Percentiles rank a stretch among this genome's conserved stretches.
Conservation (phyloP, 1,284 basidiomycete species). For the Naganishia albida region DNA sequence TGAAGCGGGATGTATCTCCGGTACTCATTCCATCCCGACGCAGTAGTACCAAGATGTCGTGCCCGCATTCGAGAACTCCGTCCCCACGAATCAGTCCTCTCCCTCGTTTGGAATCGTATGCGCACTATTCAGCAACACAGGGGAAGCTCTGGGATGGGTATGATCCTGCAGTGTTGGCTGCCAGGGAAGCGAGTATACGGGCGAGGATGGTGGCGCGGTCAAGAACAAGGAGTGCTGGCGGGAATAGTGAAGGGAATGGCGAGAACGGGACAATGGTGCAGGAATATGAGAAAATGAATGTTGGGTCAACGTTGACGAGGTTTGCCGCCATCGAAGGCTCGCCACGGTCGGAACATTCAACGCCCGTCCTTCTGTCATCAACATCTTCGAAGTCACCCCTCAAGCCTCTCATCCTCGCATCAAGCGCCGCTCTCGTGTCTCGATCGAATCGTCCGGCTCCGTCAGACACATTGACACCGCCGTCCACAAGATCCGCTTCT, state of each 20-base stretch:
- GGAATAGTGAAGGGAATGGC: background rate
- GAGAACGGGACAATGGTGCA: background rate
- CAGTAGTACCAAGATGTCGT: background rate
- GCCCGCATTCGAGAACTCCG: background rate
- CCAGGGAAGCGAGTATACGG: slow-evolving; percentile 11
- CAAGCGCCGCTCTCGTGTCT: background rate
- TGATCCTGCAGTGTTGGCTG: slow-evolving; percentile 9
- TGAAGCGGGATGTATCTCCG: no score
- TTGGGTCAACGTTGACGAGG: no score
- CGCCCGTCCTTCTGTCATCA: background rate
- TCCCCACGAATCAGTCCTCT: slow-evolving; percentile 1
- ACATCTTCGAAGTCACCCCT: background rate
- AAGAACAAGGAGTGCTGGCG: background rate
- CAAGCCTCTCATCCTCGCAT: slow-evolving; percentile 18
- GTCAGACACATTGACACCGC: background rate
- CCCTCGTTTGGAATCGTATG: background rate
- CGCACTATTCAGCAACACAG: background rate
- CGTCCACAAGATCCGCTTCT: background rate
- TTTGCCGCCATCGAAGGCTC: background rate
- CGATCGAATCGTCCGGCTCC: background rate
- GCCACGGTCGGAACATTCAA: background rate
- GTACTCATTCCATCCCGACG: no score
- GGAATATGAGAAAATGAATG: background rate
- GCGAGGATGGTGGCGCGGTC: slow-evolving; percentile 7
- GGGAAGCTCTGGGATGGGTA: background rate